A percentile compares a stretch with the other conserved stretches of the same genome.
These are phyloP conservation scores for Pulveroboletus sp. DNA, from an alignment of 768 basidiomycete species.

Conservation along the genomic window DNA sequence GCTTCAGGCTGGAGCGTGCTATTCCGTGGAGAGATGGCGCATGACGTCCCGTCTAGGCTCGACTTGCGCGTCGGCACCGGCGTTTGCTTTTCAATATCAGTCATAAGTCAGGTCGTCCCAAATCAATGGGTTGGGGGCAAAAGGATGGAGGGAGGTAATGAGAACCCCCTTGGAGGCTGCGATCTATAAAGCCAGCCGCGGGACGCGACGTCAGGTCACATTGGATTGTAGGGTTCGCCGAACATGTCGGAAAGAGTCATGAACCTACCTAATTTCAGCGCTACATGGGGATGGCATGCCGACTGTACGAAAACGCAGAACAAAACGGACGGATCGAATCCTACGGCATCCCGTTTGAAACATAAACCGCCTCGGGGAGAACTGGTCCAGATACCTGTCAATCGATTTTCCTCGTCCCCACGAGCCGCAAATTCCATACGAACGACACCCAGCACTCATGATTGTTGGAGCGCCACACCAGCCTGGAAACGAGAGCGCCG, in stretches of 20 bases:
- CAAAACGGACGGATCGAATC: constrained; percentile 8
- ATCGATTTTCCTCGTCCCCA: not conserved
- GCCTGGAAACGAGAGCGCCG: not conserved
- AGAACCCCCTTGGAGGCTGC: not conserved
- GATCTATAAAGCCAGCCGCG: constrained; percentile 27
- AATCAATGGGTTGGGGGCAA: constrained; percentile 1
- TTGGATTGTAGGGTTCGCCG: constrained; percentile 23
- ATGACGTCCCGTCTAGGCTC: constrained; percentile 21
- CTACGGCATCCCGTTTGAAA: constrained; percentile 4
- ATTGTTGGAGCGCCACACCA: too few relatives aligned
- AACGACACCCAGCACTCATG: too few relatives aligned
- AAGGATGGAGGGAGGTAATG: constrained; percentile 13
- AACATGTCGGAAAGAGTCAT: constrained; percentile 23
- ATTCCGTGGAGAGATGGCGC: constrained; percentile 18
- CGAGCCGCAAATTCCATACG: constrained; percentile 3
- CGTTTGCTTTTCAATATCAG: constrained; percentile 29
- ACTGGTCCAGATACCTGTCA: too few relatives aligned
- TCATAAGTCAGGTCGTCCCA: constrained; percentile 20
- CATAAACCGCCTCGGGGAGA: constrained; percentile 2
- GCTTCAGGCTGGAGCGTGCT: constrained; percentile 23
- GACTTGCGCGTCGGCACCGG: constrained; percentile 15
- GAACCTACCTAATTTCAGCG: constrained; percentile 11
- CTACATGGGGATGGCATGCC: constrained; percentile 5
- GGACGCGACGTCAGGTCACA: constrained; percentile 20
- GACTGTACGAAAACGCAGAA: constrained; percentile 9